Base-by-base conservation (phyloP, 2,329 filamentous ascomycete species). In the Sporothrix pseudoabietina region DNA sequence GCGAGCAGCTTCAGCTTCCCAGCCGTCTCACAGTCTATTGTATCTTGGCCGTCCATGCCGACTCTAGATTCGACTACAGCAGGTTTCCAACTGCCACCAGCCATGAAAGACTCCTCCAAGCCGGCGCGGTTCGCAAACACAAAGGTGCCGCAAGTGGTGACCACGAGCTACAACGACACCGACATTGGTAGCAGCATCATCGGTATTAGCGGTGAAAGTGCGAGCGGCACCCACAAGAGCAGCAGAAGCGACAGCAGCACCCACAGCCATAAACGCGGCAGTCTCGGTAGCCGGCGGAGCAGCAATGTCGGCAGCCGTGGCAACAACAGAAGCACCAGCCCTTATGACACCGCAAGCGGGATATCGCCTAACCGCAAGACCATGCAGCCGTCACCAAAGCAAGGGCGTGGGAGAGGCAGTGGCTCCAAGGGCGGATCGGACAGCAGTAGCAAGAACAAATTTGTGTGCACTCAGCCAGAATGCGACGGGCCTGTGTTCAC, bases 401-500 rank as follows among this genome's bases (percentile, higher is more conserved):
- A 66, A n/a, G 39, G 65, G 9, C 41, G 16, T 8, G 44, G 41
- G 4, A 52, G 26, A 26, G 41, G 26, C 41, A 66, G 63, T 7
- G 22, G 44, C 14, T 32, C 22, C 26, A 32, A 32, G 26, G 26
- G 44, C 8, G 65, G 44, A n/a, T 35, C 41, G 0, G 65, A 32
- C 44, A 30, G 44, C 8, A 16, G 41, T 8, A 35, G 41, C 41
- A 26, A 44, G 4, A 69, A 52, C 32, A 71, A 70, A 7, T 79
- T 82, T 71, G 78, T 76, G 44, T 87, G 85, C 77, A 79, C 82
- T 9, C 75, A 78, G 44, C 78, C 79, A 8, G 81, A 80, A 32
- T 89, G 87, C 80, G 79, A 78, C 41, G 79, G 81, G 41, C 82
- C 82, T 69, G 81, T 82, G 1, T 89, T 88, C 78, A 83, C 82